Base-by-base conservation (phyloP, 2,329 filamentous ascomycete genomes). In the Penicillium digitatum region DNA sequence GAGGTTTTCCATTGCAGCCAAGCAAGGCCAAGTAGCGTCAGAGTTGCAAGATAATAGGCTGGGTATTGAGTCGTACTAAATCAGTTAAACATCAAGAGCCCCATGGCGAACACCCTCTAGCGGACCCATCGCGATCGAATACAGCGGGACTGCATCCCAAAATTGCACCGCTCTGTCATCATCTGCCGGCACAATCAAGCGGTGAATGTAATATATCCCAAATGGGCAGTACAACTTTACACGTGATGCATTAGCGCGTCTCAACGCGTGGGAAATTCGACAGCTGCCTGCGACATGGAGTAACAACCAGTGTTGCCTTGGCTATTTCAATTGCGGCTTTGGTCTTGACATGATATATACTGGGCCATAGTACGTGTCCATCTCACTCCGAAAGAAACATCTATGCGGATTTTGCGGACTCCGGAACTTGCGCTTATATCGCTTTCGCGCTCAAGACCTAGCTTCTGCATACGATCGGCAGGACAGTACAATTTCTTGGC, bases 1-100 rank as follows among this genome's bases (percentile, higher is more conserved):
- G 48, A 65, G 64, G 50, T 62, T 64, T 54, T 73, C 72, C 74
- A 76, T 76, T 55, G 45, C 45, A 44, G 34, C 27, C 26, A 22
- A 22, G 24, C 18, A 34, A 43, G 45, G 27, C 38, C n/a, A n/a
- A 38, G 40, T 29, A 16, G 10, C 18, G n/a, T 29, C 34, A 39
- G 27, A 31, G 11, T 24, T 34, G 16, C 18, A 26, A 35, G 27
- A 22, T 18, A 22, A 10, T 39, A 40, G 9, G 10, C 35, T 31
- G 6, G 18, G 35, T 43, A 14, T n/a, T 14, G 14, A 38, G 22
- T 5, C 24, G 38, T 18, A 22, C 20, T 16, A 22, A 7, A 45
- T 46, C n/a, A 24, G 9, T 38, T 18, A 31, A 32, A 31, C 3
- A 32, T 22, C 26, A 38, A 20, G 18, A 22, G 46, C 27, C 8